A percentile compares a stretch with the other conserved stretches of the same genome.
Evolutionary conservation across 768 basidiomycete species (phyloP).

Genomic region (Lactarius hatsudake): DNA sequence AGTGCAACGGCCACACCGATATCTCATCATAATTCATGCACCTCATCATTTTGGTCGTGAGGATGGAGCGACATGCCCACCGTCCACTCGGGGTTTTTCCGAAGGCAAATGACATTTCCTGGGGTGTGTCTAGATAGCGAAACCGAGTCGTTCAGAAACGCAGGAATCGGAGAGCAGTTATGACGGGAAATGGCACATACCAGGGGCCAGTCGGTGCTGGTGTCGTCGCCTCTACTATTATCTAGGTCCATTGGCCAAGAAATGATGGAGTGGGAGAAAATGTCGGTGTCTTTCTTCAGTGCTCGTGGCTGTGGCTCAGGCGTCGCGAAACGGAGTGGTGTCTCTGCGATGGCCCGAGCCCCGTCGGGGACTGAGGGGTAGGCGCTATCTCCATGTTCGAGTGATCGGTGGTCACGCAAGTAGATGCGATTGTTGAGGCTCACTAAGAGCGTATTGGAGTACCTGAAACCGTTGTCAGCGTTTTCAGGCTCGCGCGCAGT

Average conservation of each 20-base stretch:
- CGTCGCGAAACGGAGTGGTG: neutral
- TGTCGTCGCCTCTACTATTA: neutral
- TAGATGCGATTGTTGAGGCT: neutral
- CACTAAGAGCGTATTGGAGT: neutral
- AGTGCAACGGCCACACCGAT: too few species aligned
- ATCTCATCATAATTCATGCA: neutral
- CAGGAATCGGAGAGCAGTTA: neutral
- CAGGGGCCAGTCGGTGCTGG: neutral
- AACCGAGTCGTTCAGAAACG: neutral
- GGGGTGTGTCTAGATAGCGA: neutral
- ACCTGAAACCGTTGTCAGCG: neutral
- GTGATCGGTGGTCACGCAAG: neutral
- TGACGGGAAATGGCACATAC: neutral
- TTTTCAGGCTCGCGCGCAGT: neutral
- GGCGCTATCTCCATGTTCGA: neutral
- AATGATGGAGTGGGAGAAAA: neutral
- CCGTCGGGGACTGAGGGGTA: neutral
- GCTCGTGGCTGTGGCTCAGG: neutral
- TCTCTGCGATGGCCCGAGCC: neutral
- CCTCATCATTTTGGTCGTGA: neutral
- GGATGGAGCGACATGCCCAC: neutral
- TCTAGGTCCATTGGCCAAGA: neutral
- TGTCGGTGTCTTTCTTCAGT: neutral
- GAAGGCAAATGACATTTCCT: neutral
- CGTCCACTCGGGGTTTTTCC: neutral